Conservation (phyloP, 768 basidiomycete genomes). For the Russula foetens region DNA sequence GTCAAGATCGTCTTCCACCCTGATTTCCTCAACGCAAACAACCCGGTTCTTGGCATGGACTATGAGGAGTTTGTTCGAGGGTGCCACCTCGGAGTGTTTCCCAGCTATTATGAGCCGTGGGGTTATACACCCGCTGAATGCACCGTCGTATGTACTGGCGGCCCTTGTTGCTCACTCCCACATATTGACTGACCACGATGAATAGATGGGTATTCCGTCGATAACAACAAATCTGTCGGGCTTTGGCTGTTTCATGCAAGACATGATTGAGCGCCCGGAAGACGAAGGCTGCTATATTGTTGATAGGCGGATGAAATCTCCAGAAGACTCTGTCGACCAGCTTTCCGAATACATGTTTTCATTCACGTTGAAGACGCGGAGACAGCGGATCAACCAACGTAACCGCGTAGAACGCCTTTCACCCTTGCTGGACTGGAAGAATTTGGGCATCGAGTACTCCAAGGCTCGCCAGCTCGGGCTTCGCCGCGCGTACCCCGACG, state of each 20-base stretch:
- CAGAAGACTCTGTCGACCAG: conserved; percentile 87
- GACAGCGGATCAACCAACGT: conserved; percentile 97
- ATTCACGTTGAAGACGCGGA: conserved; percentile 77
- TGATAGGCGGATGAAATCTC: conserved; percentile 80
- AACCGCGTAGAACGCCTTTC: conserved; percentile 94
- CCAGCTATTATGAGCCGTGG: conserved; percentile 96
- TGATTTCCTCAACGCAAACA: conserved; percentile 96
- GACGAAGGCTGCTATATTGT: conserved; percentile 98
- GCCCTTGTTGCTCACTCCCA: neutral
- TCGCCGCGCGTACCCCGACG: conserved; percentile 90
- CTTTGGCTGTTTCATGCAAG: conserved; percentile 98
- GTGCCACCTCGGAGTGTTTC: conserved; percentile 97
- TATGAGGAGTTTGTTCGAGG: conserved; percentile 99
- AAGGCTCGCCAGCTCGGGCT: conserved; percentile 91
- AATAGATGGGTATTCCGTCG: conserved; percentile 93
- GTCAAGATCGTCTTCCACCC: conserved; percentile 99
- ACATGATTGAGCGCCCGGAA: conserved; percentile 88
- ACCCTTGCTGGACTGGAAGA: conserved; percentile 97
- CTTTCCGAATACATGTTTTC: conserved; percentile 67
- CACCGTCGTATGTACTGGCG: conserved; percentile 71
- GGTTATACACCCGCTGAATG: conserved; percentile 97
- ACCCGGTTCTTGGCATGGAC: conserved; percentile 93
- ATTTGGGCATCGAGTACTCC: conserved; percentile 92
- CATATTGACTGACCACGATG: conserved; percentile 7
- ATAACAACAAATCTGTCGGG: conserved; percentile 97